Evolutionary conservation across 1,284 basidiomycete genomes (phyloP).

Genomic region (Trichosporon sp.): DNA sequence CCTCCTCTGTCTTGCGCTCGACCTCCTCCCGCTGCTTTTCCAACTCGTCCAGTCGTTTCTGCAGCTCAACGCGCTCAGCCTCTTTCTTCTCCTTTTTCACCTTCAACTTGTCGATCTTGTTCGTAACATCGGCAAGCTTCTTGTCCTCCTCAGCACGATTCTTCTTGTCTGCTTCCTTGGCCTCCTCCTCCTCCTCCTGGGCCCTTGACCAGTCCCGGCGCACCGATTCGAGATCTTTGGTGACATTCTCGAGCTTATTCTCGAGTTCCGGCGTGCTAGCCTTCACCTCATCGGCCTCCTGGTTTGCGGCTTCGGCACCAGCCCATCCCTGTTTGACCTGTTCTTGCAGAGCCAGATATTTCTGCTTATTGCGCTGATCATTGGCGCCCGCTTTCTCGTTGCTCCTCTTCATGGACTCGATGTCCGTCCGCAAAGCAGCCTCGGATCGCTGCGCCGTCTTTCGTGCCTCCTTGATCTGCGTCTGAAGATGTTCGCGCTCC

Average conservation of each 20-base stretch:
- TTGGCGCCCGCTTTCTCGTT: constrained; percentile 45
- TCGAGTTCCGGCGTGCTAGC: constrained; percentile 32
- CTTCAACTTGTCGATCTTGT: constrained; percentile 70
- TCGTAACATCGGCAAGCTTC: constrained; percentile 42
- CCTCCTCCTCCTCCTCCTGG: constrained; percentile 37
- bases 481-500: constrained; percentile 42
- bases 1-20: constrained; percentile 37
- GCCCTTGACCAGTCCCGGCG: constrained; percentile 28
- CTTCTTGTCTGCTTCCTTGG: constrained; percentile 37
- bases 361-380: constrained; percentile 46
- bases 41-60: constrained; percentile 39
- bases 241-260: constrained; percentile 22
- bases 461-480: constrained; percentile 46
- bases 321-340: constrained; percentile 49
- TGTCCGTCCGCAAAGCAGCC: constrained; percentile 42
- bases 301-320: constrained; percentile 39
- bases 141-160: constrained; percentile 40
- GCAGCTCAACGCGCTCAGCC: constrained; percentile 38
- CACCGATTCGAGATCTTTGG: constrained; percentile 30
- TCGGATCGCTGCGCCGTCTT: constrained; percentile 45
- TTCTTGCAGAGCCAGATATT: constrained; percentile 46
- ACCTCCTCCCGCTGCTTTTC: constrained; percentile 35
- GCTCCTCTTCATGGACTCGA: constrained; percentile 45
- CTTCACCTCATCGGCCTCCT: constrained; percentile 34
- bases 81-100: constrained; percentile 53